phyloP scores from a whole-genome alignment of 116 monocot species.

The Zostera marina region DNA sequence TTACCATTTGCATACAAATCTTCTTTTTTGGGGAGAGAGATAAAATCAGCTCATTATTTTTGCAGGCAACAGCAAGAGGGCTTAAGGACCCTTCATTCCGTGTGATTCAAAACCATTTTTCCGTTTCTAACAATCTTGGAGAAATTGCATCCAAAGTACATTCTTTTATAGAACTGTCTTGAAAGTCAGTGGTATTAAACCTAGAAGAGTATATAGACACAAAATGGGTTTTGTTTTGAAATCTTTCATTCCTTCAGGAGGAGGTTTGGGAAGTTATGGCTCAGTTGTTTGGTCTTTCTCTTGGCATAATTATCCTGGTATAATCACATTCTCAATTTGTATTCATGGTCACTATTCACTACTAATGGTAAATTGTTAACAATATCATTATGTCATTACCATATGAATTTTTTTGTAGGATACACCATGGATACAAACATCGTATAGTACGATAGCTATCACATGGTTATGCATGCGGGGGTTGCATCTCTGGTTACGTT shows the following conservation, averaged over 20 bases:
- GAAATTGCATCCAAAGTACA: constrained; percentile 91
- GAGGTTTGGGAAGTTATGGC: constrained; percentile 98
- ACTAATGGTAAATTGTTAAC: background rate
- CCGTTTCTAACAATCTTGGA: constrained; percentile 70
- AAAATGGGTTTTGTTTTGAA: background rate
- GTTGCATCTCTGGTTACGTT: constrained; percentile 83
- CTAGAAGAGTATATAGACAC: background rate
- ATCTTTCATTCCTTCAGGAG: constrained; percentile 38
- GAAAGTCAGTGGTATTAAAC: background rate
- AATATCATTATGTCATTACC: background rate
- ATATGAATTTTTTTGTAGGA: constrained; percentile 28
- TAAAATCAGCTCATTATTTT: constrained; percentile 6
- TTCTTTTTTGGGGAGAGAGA: no score
- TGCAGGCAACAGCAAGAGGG: constrained; percentile 72
- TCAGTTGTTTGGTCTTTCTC: constrained; percentile 59
- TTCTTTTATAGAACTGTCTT: background rate
- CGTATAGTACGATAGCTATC: constrained; percentile 33
- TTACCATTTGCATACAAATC: background rate
- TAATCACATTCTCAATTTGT: constrained; percentile 4
- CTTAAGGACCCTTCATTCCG: constrained; percentile 89
- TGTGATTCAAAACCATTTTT: constrained; percentile 94
- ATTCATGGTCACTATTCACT: background rate
- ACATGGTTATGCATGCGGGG: constrained; percentile 65
- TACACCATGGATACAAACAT: constrained; percentile 37
- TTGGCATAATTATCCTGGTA: constrained; percentile 81